phyloP scores from a whole-genome alignment of 2,329 filamentous ascomycete genomes.

The Colletotrichum spaethianum region DNA sequence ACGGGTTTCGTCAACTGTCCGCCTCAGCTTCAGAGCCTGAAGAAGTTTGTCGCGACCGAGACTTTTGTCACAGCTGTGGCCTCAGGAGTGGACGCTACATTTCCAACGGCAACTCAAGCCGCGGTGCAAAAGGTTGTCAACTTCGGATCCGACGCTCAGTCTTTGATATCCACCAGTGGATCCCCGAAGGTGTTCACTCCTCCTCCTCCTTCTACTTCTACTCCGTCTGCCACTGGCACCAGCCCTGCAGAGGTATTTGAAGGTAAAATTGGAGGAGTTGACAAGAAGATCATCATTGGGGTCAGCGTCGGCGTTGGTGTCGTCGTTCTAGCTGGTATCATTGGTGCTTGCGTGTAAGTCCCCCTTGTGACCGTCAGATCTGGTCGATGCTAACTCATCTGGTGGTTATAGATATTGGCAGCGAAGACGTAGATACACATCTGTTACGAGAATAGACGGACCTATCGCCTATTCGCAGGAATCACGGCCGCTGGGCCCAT shows the following conservation, averaged over 20 bases:
- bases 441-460: constrained; percentile 8
- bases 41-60: constrained; percentile 53
- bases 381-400: neutral
- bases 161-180: constrained; percentile 25
- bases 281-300: constrained; percentile 63
- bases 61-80: constrained; percentile 59
- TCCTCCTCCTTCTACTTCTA: neutral
- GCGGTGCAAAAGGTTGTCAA: constrained; percentile 7
- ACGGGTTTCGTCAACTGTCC: constrained; percentile 64
- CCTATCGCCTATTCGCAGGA: neutral
- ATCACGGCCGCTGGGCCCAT: neutral
- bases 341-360: constrained; percentile 42
- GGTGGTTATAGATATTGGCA: neutral
- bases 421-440: neutral
- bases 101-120: constrained; percentile 44
- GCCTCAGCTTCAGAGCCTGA: constrained; percentile 61
- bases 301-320: constrained; percentile 62
- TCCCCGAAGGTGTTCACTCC: constrained; percentile 7
- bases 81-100: constrained; percentile 54
- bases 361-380: fast-evolving
- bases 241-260: constrained; percentile 42
- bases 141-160: constrained; percentile 13
- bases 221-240: neutral
- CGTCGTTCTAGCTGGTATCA: constrained; percentile 52
- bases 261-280: constrained; percentile 51